These are phyloP conservation scores for Protea cynaroides DNA, from an alignment of 164 flowering plant species.

Conservation along the genomic window DNA sequence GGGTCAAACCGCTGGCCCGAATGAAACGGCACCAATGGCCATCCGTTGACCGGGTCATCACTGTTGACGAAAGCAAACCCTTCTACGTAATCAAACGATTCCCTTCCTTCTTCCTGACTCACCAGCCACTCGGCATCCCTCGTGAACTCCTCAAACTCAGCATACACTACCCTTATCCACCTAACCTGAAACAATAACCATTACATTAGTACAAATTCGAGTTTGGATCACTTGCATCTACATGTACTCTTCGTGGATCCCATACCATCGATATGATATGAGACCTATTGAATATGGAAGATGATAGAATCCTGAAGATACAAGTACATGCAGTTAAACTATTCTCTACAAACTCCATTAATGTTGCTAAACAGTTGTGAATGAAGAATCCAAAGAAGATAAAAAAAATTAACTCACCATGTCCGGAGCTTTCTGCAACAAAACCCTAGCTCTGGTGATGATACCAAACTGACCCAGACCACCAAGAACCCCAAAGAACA, in stretches of 20 bases:
- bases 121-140: conserved; percentile 71
- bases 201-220: too few species aligned
- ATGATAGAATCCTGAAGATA: too few species aligned
- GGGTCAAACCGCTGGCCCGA: conserved; percentile 41
- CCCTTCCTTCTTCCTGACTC: conserved; percentile 23
- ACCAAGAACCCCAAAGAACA: conserved; percentile 64
- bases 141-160: conserved; percentile 58
- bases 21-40: conserved; percentile 55
- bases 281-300: too few species aligned
- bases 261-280: too few species aligned
- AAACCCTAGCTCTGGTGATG: conserved; percentile 68
- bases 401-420: conserved; percentile 34
- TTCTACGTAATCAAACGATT: conserved; percentile 79
- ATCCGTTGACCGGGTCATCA: conserved; percentile 66
- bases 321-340: too few species aligned
- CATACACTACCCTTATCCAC: conserved; percentile 80
- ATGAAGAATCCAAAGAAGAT: too few species aligned
- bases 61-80: conserved; percentile 77
- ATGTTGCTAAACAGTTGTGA: too few species aligned
- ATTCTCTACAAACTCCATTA: too few species aligned
- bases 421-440: conserved; percentile 58
- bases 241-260: too few species aligned
- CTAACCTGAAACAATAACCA: conserved; percentile 45
- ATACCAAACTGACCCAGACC: conserved; percentile 94
- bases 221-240: too few species aligned